Evolutionary conservation across 495 filamentous ascomycete species (phyloP).

Genomic region (Penicillium canariense): DNA sequence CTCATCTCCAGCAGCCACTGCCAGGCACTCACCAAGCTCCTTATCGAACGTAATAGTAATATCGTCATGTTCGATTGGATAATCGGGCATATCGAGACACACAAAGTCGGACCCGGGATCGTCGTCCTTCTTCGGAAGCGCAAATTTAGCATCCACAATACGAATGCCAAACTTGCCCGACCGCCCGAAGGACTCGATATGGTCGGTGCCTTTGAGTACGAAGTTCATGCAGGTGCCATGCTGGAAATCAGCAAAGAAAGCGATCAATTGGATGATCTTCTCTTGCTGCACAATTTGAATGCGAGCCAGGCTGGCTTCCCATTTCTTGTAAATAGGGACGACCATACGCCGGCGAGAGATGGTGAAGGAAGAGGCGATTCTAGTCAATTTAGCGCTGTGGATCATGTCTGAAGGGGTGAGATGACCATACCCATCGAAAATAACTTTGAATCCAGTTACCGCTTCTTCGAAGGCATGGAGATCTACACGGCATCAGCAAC

Average conservation of each 20-base stretch:
- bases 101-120: conserved; percentile 66
- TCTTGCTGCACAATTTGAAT: conserved; percentile 76
- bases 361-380: conserved; percentile 66
- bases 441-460: conserved; percentile 71
- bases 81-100: conserved; percentile 80
- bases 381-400: conserved; percentile 9
- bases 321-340: conserved; percentile 87
- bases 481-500: conserved; percentile 47
- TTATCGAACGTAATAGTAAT: conserved; percentile 79
- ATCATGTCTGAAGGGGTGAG: neutral
- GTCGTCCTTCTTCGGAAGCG: conserved; percentile 62
- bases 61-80: conserved; percentile 88
- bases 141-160: conserved; percentile 87
- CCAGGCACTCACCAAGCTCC: conserved; percentile 66
- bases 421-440: conserved; percentile 61
- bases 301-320: conserved; percentile 72
- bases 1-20: too few species aligned
- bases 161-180: conserved; percentile 66
- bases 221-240: conserved; percentile 88
- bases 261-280: conserved; percentile 69
- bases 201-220: conserved; percentile 73
- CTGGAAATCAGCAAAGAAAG: conserved; percentile 75
- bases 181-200: conserved; percentile 67
- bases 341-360: conserved; percentile 84
- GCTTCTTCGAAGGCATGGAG: conserved; percentile 74